Conservation (phyloP, 2,329 filamentous ascomycete species). For the Exophiala aquamarina region DNA sequence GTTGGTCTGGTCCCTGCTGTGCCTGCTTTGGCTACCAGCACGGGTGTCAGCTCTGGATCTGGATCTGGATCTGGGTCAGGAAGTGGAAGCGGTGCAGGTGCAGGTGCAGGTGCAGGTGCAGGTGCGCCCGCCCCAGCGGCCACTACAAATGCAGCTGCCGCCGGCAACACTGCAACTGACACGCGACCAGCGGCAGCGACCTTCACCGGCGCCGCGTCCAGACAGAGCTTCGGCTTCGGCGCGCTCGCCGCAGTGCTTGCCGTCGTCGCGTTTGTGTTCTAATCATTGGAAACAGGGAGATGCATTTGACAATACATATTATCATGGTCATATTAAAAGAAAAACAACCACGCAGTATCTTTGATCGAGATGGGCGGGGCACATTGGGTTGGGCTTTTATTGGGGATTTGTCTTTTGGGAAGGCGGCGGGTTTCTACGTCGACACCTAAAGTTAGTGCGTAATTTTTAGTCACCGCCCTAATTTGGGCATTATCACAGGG, state of each 20-base stretch:
- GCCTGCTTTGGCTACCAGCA: conserved; percentile 1
- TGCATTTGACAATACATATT: too few relatives aligned
- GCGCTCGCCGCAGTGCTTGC: conserved; percentile 19
- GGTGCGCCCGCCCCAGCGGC: not conserved
- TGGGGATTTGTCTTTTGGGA: too few relatives aligned
- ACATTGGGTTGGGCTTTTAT: too few relatives aligned
- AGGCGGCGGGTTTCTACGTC: too few relatives aligned
- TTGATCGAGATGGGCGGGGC: too few relatives aligned
- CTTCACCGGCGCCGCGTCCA: conserved; percentile 36
- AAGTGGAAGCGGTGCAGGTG: not conserved
- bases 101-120: not conserved
- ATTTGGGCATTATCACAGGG: too few relatives aligned
- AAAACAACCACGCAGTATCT: too few relatives aligned
- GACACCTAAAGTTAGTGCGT: too few relatives aligned
- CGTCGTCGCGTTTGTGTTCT: conserved; percentile 23
- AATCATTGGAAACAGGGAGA: not conserved
- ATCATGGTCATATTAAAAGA: too few relatives aligned
- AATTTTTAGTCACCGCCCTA: too few relatives aligned
- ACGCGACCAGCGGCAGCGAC: conserved; percentile 32
- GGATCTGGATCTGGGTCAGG: conserved; percentile 3
- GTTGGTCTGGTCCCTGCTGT: conserved; percentile 22
- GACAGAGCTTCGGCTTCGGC: conserved; percentile 30
- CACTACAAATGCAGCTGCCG: not conserved
- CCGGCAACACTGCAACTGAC: conserved; percentile 6
- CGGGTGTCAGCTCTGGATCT: not conserved